Evolutionary conservation across 2,329 filamentous ascomycete species (phyloP).

Genomic region (Lecanicillium sp.): DNA sequence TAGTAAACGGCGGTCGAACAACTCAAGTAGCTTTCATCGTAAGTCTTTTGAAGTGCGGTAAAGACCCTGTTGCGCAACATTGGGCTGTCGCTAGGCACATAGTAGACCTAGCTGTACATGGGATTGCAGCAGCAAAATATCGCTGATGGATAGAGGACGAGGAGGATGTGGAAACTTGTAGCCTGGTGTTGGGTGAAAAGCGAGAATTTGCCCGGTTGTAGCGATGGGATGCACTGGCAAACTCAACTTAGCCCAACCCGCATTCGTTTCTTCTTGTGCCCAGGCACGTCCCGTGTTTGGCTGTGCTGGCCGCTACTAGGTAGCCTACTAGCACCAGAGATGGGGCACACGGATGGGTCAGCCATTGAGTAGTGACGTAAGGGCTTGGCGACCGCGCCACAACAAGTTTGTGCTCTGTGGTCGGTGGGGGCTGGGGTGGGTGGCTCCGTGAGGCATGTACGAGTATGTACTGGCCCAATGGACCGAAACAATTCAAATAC

Average conservation of each 20-base stretch:
- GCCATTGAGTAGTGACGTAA: constrained; percentile 8
- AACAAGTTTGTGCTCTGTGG: neutral
- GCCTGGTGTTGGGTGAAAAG: no score
- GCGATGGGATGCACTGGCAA: neutral
- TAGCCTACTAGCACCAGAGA: neutral
- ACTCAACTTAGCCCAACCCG: constrained; percentile 6
- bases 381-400: constrained; percentile 5
- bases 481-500: no score
- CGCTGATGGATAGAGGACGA: no score
- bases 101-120: constrained; percentile 11
- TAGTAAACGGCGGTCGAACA: constrained; percentile 96
- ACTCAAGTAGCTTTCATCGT: constrained; percentile 90
- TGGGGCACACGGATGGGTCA: no score
- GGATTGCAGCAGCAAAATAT: no score
- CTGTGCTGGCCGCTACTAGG: constrained; percentile 4
- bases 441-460: no score
- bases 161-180: no score
- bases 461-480: no score
- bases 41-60: constrained; percentile 86
- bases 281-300: constrained; percentile 9
- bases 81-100: constrained; percentile 21
- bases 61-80: constrained; percentile 49
- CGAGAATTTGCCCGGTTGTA: no score
- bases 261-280: constrained; percentile 8
- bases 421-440: no score